These are phyloP conservation scores for Pholiota microspora DNA, from an alignment of 768 basidiomycete species.

Conservation along the genomic window DNA sequence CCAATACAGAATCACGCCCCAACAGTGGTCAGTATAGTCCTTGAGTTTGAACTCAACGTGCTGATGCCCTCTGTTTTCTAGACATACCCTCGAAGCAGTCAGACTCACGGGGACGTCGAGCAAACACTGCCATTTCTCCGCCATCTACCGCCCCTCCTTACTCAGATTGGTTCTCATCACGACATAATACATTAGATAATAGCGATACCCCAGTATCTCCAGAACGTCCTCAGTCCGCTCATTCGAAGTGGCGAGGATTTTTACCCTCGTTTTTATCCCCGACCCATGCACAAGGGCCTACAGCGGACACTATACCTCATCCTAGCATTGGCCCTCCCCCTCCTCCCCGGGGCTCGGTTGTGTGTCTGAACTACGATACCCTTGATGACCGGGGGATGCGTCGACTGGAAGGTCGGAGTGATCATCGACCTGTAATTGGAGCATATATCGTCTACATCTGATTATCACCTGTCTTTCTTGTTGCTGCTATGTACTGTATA, in stretches of 20 bases:
- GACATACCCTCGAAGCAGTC: conserved; percentile 1
- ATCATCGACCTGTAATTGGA: conserved; percentile 86
- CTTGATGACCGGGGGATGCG: conserved; percentile 77
- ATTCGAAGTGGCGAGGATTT: conserved; percentile 45
- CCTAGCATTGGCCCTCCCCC: conserved; percentile 26
- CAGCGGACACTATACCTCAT: conserved; percentile 2
- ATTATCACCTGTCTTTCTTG: not conserved
- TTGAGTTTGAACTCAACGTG: not conserved
- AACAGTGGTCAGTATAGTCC: not conserved
- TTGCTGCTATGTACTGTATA: not conserved
- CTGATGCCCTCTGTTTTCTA: not conserved
- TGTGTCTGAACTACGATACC: conserved; percentile 70
- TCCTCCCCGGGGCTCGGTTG: conserved; percentile 59
- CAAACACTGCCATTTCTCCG: conserved; percentile 20
- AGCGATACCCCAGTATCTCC: conserved; percentile 17
- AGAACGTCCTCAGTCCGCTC: conserved; percentile 19
- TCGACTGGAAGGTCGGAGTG: conserved; percentile 72
- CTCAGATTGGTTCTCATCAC: conserved; percentile 9
- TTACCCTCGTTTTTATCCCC: conserved; percentile 46
- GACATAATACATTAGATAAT: conserved; percentile 18
- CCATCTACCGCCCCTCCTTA: conserved; percentile 26
- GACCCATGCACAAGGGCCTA: conserved; percentile 20
- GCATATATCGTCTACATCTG: conserved; percentile 69
- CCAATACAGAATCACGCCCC: not conserved
- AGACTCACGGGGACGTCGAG: conserved; percentile 12